Conservation (phyloP, 805 yeast genomes). For the Cyberlindnera nakhonratchasimensis region DNA sequence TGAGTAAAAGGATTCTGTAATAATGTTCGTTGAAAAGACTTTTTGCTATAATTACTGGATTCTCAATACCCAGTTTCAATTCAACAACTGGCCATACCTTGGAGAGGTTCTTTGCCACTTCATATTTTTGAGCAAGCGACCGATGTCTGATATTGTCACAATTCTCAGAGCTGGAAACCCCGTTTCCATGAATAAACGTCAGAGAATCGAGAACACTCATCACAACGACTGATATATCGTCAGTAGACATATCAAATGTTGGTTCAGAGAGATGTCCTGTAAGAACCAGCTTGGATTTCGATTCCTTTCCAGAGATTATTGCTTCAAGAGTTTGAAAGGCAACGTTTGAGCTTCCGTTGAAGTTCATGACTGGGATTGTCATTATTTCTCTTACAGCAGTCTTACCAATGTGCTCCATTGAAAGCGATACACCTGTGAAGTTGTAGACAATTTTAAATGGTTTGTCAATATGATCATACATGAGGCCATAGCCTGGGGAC, state of each 20-base stretch:
- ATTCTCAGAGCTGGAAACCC: not conserved
- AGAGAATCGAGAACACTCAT: constrained; percentile 23
- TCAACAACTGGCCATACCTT: constrained; percentile 34
- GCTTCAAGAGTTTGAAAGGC: constrained; percentile 34
- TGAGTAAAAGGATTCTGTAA: constrained; percentile 30
- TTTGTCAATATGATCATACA: constrained; percentile 37
- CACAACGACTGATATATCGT: constrained; percentile 35
- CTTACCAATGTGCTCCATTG: constrained; percentile 26
- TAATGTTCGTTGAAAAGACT: constrained; percentile 30
- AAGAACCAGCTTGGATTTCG: constrained; percentile 34
- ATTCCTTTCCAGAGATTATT: constrained; percentile 18
- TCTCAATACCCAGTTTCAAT: constrained; percentile 37
- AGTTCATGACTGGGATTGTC: constrained; percentile 24
- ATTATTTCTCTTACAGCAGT: constrained; percentile 19
- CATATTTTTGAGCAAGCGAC: constrained; percentile 6
- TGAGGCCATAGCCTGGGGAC: constrained; percentile 46
- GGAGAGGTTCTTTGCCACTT: constrained; percentile 15
- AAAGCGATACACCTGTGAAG: constrained; percentile 35
- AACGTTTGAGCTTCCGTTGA: constrained; percentile 39
- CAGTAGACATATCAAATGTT: constrained; percentile 41
- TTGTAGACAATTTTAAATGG: constrained; percentile 40
- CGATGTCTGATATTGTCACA: not conserved
- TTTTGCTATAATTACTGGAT: constrained; percentile 34
- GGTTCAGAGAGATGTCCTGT: constrained; percentile 42
- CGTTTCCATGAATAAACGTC: constrained; percentile 7